These are phyloP conservation scores for Candida nanaspora DNA, from an alignment of 805 yeast genomes.

Conservation along the genomic window DNA sequence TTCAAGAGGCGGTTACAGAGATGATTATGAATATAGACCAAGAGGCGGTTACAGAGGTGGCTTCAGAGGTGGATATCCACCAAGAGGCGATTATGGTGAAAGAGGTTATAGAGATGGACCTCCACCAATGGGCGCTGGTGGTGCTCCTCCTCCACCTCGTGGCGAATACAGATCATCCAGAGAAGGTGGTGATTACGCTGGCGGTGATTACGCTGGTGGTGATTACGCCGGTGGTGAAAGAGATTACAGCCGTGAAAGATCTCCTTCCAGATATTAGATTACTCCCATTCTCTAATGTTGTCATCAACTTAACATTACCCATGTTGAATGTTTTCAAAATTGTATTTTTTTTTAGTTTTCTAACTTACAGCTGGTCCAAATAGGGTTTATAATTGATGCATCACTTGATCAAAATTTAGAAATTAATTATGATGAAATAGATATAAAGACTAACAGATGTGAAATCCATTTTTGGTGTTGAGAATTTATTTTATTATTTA, in stretches of 20 bases:
- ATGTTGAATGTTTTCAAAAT: no score
- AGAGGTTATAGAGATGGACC: conserved; percentile 14
- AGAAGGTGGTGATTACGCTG: conserved; percentile 24
- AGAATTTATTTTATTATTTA: no score
- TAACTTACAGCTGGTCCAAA: no score
- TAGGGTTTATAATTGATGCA: no score
- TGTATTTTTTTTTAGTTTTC: not conserved
- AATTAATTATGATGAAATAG: no score
- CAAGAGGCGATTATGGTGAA: conserved; percentile 28
- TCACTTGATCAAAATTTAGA: not conserved
- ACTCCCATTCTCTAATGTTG: no score
- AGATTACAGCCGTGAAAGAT: conserved; percentile 61
- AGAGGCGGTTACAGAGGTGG: conserved; percentile 31
- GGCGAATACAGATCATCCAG: conserved; percentile 24
- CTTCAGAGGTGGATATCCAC: conserved; percentile 17
- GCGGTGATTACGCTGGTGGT: conserved; percentile 29
- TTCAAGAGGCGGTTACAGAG: conserved; percentile 22
- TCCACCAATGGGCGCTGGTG: conserved; percentile 14
- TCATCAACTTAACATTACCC: not conserved
- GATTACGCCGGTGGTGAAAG: conserved; percentile 36
- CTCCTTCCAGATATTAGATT: conserved; percentile 62
- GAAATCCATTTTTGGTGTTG: no score
- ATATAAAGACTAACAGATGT: no score
- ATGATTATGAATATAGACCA: conserved; percentile 13
- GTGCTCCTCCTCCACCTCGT: conserved; percentile 12